These are phyloP conservation scores for Candida nanaspora DNA, from an alignment of 805 yeast genomes.

Conservation along the genomic window DNA sequence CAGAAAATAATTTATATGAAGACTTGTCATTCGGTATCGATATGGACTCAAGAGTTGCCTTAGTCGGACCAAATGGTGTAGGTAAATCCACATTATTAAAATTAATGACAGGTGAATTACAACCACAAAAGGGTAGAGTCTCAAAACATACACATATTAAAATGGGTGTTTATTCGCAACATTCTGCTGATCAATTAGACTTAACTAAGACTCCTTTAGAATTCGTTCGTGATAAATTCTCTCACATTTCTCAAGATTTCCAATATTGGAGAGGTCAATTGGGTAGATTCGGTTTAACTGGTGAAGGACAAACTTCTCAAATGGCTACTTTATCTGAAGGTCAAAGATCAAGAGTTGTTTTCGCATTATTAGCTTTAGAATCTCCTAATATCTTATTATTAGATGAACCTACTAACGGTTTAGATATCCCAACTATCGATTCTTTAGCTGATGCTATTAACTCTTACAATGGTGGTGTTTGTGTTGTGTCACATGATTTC, in stretches of 20 bases:
- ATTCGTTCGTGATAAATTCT: conserved; percentile 91
- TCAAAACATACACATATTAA: conserved; percentile 96
- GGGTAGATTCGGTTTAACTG: conserved; percentile 97
- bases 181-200: conserved; percentile 96
- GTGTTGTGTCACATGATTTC: conserved; percentile 98
- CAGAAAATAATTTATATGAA: conserved; percentile 84
- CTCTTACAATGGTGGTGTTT: conserved; percentile 95
- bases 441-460: conserved; percentile 95
- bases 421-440: conserved; percentile 97
- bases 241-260: conserved; percentile 89
- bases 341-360: conserved; percentile 98
- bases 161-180: conserved; percentile 98
- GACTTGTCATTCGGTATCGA: conserved; percentile 95
- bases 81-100: conserved; percentile 96
- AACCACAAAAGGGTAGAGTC: conserved; percentile 89
- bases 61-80: conserved; percentile 98
- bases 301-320: conserved; percentile 97
- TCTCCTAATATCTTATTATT: conserved; percentile 88
- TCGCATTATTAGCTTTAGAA: conserved; percentile 92
- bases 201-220: conserved; percentile 92
- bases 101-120: conserved; percentile 91
- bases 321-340: conserved; percentile 99
- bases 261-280: conserved; percentile 98
- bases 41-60: conserved; percentile 97
- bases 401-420: conserved; percentile 99